Evolutionary conservation across 2,329 filamentous ascomycete genomes (phyloP).

Genomic region (Dothidotthia symphoricarpi): DNA sequence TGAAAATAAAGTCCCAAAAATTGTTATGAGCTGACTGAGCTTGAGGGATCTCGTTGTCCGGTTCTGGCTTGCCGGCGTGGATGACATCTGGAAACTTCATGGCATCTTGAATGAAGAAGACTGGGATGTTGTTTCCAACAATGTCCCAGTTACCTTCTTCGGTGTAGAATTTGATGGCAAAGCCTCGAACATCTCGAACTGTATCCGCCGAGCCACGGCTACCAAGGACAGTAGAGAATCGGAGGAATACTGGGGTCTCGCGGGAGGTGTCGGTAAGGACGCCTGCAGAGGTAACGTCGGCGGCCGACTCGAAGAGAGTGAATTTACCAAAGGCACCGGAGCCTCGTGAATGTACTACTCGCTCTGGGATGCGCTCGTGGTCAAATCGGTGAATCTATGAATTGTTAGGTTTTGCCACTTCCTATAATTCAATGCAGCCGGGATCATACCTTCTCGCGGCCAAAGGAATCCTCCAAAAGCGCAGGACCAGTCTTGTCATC

Average conservation of each 20-base stretch:
- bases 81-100: slow-evolving; percentile 71
- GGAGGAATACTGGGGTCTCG: slow-evolving; percentile 65
- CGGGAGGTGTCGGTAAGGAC: slow-evolving; percentile 67
- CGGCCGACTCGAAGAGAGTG: slow-evolving; percentile 62
- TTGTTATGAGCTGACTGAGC: slow-evolving; percentile 71
- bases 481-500: slow-evolving; percentile 64
- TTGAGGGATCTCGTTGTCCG: slow-evolving; percentile 68
- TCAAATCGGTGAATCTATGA: slow-evolving; percentile 72
- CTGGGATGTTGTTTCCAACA: slow-evolving; percentile 71
- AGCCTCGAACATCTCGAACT: slow-evolving; percentile 78
- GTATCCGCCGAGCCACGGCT: slow-evolving; percentile 76
- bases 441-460: slow-evolving; percentile 64
- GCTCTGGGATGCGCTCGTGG: slow-evolving; percentile 68
- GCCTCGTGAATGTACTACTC: slow-evolving; percentile 66
- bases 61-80: slow-evolving; percentile 65
- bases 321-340: slow-evolving; percentile 66
- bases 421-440: background rate
- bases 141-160: slow-evolving; percentile 75
- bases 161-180: slow-evolving; percentile 76
- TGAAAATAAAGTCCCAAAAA: slow-evolving; percentile 67
- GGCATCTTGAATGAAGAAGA: slow-evolving; percentile 75
- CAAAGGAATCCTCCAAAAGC: slow-evolving; percentile 70
- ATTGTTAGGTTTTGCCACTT: slow-evolving; percentile 6
- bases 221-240: slow-evolving; percentile 76
- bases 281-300: slow-evolving; percentile 62